Base-by-base conservation (phyloP, 1,139 yeast genomes). In the Saccharomyces hybrid region DNA sequence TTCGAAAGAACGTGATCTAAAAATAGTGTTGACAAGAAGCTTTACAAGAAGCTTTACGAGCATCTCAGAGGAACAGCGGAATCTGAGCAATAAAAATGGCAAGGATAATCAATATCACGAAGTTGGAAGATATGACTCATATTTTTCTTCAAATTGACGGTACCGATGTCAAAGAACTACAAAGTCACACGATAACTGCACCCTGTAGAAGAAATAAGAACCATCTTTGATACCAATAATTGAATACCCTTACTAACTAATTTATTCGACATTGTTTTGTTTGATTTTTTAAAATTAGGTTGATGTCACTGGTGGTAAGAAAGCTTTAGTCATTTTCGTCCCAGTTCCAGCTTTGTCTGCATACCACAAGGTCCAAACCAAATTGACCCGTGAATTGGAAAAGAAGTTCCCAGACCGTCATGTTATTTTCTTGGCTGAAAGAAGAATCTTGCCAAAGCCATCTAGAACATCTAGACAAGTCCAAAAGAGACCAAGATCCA, bases 401-500 rank as follows among this genome's bases (percentile, higher is more conserved):
- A 93, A 93, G 95, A 93, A 93, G 83, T 93, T 93, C 91, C 95
- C 97, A 75, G 99, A 93, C 85, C 89, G 96, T 79, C 98, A 93
- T 79, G 97, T 93, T 78, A 95, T 93, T 70, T 90, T 93, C 88
- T 84, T 93, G 75, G 98, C 98, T 75, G 98, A 93, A 84, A 90
- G 99, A 84, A 90, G 97, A 83, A 93, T 93, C 81, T 84, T 93
- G 76, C 97, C 98, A 82, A 91, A 90, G 85, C 84, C 89, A 70
- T 85, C 88, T 73, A 86, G 91, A 81, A 83, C 83, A 72, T 84
- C 96, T 62, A 88, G 91, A 84, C 87, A 86, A 78, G 81, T 79
- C 72, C 99, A 93, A 84, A 91, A 93, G 93, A 93, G 99, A 85
- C 99, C 99, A 78, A 88, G 96, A 84, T 91, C 98, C 73, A 90